Evolutionary conservation across 2,329 filamentous ascomycete genomes (phyloP), one percentile per base, ranked within the genome.

Genomic region (Colletotrichum godetiae): DNA sequence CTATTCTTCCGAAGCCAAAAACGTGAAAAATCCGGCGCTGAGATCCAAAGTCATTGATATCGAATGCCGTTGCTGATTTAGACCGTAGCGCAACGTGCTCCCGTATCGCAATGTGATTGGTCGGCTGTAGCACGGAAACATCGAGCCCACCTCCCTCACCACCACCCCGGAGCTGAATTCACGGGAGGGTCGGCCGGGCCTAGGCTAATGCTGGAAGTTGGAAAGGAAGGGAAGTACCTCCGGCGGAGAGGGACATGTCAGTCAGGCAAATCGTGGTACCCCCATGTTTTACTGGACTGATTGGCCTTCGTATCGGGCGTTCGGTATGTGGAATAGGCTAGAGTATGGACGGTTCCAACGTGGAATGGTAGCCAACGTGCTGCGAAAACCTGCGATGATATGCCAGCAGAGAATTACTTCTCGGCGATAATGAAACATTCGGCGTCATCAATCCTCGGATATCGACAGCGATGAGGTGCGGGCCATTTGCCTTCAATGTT

Each of bases 321-420:
- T 71, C 61, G 71, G 71, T 73, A 53, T 27, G 46, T 42, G 46
- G 65, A 73, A 65, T 24, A 24, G 71, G 71, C 46, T 69, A 72
- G 46, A 53, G 10, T 33, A 27, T 33, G 5, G 63, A 42, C 56
- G n/a, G 63, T 10, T 29, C 56, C n/a, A 13, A 57, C n/a, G 19
- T 3, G 56, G 46, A 29, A 56, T 13, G 42, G 22, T 24, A 24
- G 52, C 62, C 62, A 64, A 60, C 55, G 64, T 70, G 68, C 67
- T 22, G 42, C 37, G n/a, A 53, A 33, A n/a, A 13, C 58, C 61
- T 22, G 56, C 37, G 13, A 53, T 49, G 29, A 53, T 70, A 35
- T 66, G 61, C 61, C 67, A 49, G 29, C 53, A 58, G 13, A 37
- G 5, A 22, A 24, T 15, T 66, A 11, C 12, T 11, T 35, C 52